A percentile compares a stretch with the other conserved stretches of the same genome.
Evolutionary conservation across 1,284 basidiomycete species (phyloP).

Genomic region (Tilletia caries): DNA sequence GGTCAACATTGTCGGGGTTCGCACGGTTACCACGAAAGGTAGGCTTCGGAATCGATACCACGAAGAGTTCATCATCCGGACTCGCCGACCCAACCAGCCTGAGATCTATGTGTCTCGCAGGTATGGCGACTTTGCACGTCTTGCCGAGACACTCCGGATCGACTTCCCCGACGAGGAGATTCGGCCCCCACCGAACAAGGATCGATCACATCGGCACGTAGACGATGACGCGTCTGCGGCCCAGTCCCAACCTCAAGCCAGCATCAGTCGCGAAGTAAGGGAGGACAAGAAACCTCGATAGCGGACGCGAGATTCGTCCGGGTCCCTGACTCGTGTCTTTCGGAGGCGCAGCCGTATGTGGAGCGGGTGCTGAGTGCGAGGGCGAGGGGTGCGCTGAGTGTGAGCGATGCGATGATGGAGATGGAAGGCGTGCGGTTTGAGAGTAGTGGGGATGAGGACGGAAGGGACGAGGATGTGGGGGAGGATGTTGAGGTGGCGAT

Average conservation of each 20-base stretch:
- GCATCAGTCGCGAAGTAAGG: too few species aligned
- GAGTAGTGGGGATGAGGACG: too few species aligned
- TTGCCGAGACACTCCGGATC: constrained; percentile 42
- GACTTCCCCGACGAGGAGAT: constrained; percentile 63
- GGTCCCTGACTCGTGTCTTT: not conserved
- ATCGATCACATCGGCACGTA: not conserved
- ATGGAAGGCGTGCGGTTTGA: not conserved
- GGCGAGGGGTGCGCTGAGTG: not conserved
- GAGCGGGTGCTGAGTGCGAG: not conserved
- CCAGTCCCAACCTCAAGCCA: not conserved
- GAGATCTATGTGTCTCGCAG: constrained; percentile 86
- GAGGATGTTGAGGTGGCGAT: not conserved
- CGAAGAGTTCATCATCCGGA: constrained; percentile 85
- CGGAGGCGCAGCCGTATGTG: not conserved
- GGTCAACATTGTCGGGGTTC: constrained; percentile 48
- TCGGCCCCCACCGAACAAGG: constrained; percentile 74
- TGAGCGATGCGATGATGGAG: constrained; percentile 4
- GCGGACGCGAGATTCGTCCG: not conserved
- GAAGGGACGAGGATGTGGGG: not conserved
- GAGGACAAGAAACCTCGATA: too few species aligned
- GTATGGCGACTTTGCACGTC: constrained; percentile 81
- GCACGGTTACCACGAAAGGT: constrained; percentile 39
- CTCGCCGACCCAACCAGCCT: constrained; percentile 66
- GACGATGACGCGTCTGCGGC: not conserved
- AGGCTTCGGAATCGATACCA: constrained; percentile 40